Percentiles rank a stretch among this genome's conserved stretches.
These are phyloP conservation scores for Melastoma candidum DNA, from an alignment of 441 rosid genomes.

Conservation along the genomic window DNA sequence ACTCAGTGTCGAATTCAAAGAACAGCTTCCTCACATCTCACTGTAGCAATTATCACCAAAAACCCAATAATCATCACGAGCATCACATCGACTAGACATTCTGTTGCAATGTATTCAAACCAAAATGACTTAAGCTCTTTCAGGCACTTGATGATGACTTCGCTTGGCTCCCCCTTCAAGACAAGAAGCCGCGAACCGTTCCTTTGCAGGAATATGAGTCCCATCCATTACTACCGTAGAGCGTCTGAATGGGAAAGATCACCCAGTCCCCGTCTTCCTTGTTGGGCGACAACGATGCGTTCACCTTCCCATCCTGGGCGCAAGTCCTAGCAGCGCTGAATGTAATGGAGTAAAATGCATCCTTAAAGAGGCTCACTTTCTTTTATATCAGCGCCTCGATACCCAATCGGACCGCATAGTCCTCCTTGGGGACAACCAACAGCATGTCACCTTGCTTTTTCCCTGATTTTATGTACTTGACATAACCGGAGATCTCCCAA, in stretches of 20 bases:
- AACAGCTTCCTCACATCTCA: conserved; percentile 76
- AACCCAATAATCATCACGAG: neutral
- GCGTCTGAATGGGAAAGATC: conserved; percentile 6
- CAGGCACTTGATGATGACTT: conserved; percentile 62
- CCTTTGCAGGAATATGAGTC: conserved; percentile 24
- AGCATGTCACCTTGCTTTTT: conserved; percentile 6
- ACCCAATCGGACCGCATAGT: conserved; percentile 2
- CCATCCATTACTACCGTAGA: conserved; percentile 7
- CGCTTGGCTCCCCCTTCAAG: conserved; percentile 65
- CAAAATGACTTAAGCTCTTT: conserved; percentile 34
- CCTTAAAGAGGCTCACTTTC: neutral
- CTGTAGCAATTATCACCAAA: conserved; percentile 23
- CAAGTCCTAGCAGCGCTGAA: neutral
- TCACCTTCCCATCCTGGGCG: conserved; percentile 1
- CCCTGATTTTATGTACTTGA: conserved; percentile 7
- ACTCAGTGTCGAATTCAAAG: conserved; percentile 81
- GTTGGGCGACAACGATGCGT: conserved; percentile 5
- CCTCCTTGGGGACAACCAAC: neutral
- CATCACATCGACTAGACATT: too few relatives aligned
- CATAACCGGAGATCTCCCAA: conserved; percentile 6
- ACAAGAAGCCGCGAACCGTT: conserved; percentile 68
- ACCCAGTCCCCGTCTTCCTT: neutral
- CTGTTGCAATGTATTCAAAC: neutral
- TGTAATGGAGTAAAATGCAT: conserved; percentile 2
- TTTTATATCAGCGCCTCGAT: neutral